Conservation (phyloP, 495 filamentous ascomycete genomes). For the Penicillium fimorum region DNA sequence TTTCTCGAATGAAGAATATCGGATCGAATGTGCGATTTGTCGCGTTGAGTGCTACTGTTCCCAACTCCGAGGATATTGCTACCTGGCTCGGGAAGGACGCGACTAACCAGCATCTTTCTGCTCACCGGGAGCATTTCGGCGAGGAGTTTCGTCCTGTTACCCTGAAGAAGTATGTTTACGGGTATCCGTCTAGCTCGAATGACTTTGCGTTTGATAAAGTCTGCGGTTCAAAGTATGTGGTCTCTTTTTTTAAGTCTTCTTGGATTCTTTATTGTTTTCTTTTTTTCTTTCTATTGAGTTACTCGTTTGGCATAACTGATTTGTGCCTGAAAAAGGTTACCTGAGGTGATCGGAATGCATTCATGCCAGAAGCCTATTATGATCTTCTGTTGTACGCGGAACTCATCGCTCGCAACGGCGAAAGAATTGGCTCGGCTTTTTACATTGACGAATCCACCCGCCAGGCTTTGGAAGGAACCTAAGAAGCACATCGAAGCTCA, state of each 20-base stretch:
- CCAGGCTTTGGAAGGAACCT: conserved; percentile 69
- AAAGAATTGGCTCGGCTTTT: conserved; percentile 68
- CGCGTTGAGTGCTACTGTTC: conserved; percentile 89
- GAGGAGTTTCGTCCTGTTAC: conserved; percentile 90
- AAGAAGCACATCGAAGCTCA: conserved; percentile 52
- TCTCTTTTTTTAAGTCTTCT: not conserved
- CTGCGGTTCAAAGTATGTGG: conserved; percentile 64
- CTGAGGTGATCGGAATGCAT: conserved; percentile 72
- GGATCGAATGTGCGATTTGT: conserved; percentile 86
- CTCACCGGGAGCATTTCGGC: conserved; percentile 75
- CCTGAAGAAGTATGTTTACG: conserved; percentile 83
- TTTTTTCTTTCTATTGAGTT: not conserved
- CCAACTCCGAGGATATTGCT: conserved; percentile 88
- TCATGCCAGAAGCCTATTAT: conserved; percentile 82
- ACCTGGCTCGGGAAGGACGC: conserved; percentile 84
- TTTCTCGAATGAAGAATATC: conserved; percentile 94
- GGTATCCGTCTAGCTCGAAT: conserved; percentile 63
- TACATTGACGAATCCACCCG: conserved; percentile 51
- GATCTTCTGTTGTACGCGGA: conserved; percentile 87
- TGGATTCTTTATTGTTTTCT: not conserved
- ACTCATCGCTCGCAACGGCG: conserved; percentile 74
- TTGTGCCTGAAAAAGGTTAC: conserved; percentile 49
- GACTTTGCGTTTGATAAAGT: conserved; percentile 86
- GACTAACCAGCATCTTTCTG: conserved; percentile 64
- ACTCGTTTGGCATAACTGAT: not conserved